Evolutionary conservation across 495 filamentous ascomycete species (phyloP).

Genomic region (Talaromyces thailandensis): DNA sequence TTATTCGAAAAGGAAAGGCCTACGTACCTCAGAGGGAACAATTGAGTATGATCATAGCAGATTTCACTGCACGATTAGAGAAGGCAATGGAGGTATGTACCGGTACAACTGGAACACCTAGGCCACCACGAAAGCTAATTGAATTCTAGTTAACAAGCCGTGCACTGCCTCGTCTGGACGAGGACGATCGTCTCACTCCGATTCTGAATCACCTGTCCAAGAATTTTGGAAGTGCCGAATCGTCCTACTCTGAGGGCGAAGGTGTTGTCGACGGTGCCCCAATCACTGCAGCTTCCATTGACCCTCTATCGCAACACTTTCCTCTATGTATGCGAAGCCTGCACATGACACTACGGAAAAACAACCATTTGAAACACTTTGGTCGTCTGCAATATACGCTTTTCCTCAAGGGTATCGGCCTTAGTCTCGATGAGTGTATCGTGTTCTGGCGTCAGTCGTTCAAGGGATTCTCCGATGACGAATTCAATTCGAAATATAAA

Average conservation of each 20-base stretch:
- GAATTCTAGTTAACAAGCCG: constrained; percentile 64
- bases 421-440: constrained; percentile 86
- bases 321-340: constrained; percentile 91
- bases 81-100: constrained; percentile 65
- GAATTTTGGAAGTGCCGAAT: constrained; percentile 86
- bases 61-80: constrained; percentile 72
- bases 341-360: constrained; percentile 72
- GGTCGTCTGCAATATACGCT: constrained; percentile 93
- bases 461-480: constrained; percentile 77
- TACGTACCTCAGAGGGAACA: constrained; percentile 87
- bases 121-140: constrained; percentile 12
- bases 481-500: constrained; percentile 89
- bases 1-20: constrained; percentile 72
- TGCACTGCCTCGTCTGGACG: constrained; percentile 84
- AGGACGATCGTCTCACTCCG: constrained; percentile 90
- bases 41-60: constrained; percentile 75
- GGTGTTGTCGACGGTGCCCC: constrained; percentile 53
- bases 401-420: constrained; percentile 94
- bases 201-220: constrained; percentile 88
- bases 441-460: constrained; percentile 87
- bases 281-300: constrained; percentile 71
- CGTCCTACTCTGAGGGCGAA: constrained; percentile 56
- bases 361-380: constrained; percentile 84
- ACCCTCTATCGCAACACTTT: constrained; percentile 77
- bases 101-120: not conserved